Base-by-base conservation (phyloP, 2,329 filamentous ascomycete genomes). In the Cadophora malorum region DNA sequence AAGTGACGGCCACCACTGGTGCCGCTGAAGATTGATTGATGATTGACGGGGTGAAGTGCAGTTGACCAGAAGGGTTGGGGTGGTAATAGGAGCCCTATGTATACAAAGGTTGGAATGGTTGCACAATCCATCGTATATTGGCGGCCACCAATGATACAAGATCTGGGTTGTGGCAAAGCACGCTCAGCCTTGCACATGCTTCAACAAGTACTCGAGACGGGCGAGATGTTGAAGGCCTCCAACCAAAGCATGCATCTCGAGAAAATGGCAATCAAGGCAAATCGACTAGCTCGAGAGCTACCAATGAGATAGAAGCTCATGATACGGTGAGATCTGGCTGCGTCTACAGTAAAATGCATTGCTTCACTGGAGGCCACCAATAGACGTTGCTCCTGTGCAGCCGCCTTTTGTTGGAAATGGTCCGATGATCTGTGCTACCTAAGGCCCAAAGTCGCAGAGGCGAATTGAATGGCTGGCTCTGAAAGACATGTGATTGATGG, bases 1-100 rank as follows among this genome's bases (percentile, higher is more conserved):
- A 21, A 28, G 50, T 53, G 50, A 28, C 50, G 50, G 50, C 50
- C 50, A 28, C 50, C 50, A 53, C 50, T 53, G 50, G 50, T 53
- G 50, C 50, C 50, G 50, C 28, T 53, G 25, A 53, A 7, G 7
- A 10, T 4, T 38, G 35, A 7, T 38, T 10, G 35, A 38, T 10
- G 7, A 14, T 38, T 38, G 35, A 14, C 12, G 12, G 35, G 12
- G 14, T 45, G 41, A 28, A 19, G 50, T 28, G 50, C 12, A 10
- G 50, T 16, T 28, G 50, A 53, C 12, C 10, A 53, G 23, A 6
- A 25, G 16, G 16, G 14, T 53, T 23, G 23, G 12, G 23, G 50
- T 16, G 21, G 28, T 35, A 10, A 9, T 2, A 14, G 28, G 28
- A 28, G 50, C 50, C 23, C 16, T 53, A 28, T 28, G 7, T 28